These are phyloP conservation scores for Parasitella parasitica DNA, from an alignment of 371 early-diverging fungal species.

Conservation along the genomic window DNA sequence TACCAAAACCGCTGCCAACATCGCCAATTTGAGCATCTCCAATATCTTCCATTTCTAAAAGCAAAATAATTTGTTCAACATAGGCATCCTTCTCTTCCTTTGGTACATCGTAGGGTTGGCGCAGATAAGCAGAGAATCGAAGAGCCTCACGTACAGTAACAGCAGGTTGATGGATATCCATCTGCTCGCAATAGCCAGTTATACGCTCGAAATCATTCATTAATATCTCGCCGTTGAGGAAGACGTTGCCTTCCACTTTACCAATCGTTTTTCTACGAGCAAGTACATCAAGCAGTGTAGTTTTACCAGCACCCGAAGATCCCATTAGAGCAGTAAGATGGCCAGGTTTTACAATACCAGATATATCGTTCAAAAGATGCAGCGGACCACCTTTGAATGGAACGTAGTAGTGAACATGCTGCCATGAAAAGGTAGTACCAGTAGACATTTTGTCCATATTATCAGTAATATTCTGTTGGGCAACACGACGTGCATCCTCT, in stretches of 20 bases:
- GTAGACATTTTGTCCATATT: constrained; percentile 35
- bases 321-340: constrained; percentile 80
- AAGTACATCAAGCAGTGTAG: constrained; percentile 81
- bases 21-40: constrained; percentile 53
- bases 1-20: constrained; percentile 41
- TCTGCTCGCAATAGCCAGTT: constrained; percentile 82
- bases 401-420: constrained; percentile 52
- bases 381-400: constrained; percentile 53
- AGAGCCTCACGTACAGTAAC: constrained; percentile 63
- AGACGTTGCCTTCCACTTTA: constrained; percentile 65
- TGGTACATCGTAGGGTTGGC: constrained; percentile 53
- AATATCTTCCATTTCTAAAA: constrained; percentile 57
- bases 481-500: constrained; percentile 28
- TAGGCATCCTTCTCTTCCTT: constrained; percentile 53
- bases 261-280: constrained; percentile 79
- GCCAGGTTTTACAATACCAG: constrained; percentile 61
- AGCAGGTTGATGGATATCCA: constrained; percentile 74
- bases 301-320: constrained; percentile 87
- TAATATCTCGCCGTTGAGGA: constrained; percentile 52
- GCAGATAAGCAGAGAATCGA: constrained; percentile 64
- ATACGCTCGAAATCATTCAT: constrained; percentile 65
- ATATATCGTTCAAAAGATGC: constrained; percentile 51
- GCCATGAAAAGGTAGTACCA: constrained; percentile 59
- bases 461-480: constrained; percentile 24
- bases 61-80: constrained; percentile 61